These are phyloP conservation scores for Epipyxis sp. DNA, from an alignment of 108 stramenopile species.

Conservation along the genomic window DNA sequence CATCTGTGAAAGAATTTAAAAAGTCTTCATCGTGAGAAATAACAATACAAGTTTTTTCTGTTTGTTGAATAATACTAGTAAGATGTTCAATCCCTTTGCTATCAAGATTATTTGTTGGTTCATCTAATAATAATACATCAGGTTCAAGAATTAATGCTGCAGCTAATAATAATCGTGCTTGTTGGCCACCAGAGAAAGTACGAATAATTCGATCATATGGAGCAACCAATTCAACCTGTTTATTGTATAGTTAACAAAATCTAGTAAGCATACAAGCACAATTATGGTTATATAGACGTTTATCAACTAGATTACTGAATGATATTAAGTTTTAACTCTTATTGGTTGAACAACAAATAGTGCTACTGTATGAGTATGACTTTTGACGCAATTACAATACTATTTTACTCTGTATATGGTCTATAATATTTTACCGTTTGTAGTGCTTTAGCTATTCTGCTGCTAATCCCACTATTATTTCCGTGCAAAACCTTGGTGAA, in stretches of 20 bases:
- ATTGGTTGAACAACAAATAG: too few relatives aligned
- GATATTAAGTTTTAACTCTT: too few relatives aligned
- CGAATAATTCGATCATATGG: constrained; percentile 7
- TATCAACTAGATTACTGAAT: too few relatives aligned
- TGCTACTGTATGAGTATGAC: too few relatives aligned
- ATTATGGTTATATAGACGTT: too few relatives aligned
- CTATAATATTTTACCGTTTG: constrained; percentile 4
- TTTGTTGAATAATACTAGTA: background rate
- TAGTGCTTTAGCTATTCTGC: background rate
- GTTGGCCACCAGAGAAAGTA: constrained; percentile 31
- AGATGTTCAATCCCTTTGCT: constrained; percentile 13
- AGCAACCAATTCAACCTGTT: background rate
- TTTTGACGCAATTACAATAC: too few relatives aligned
- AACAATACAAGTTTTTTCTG: constrained; percentile 12
- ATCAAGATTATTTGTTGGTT: constrained; percentile 31
- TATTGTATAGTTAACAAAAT: too few relatives aligned
- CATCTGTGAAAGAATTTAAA: constrained; percentile 22
- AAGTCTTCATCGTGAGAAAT: constrained; percentile 36
- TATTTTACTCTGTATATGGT: too few relatives aligned
- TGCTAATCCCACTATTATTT: background rate
- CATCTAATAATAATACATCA: constrained; percentile 21
- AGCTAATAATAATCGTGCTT: constrained; percentile 17
- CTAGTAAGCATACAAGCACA: too few relatives aligned
- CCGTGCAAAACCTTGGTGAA: background rate
- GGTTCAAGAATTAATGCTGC: constrained; percentile 13